Percentiles rank a stretch among this genome's conserved stretches.
phyloP scores from a whole-genome alignment of 2,329 filamentous ascomycete species.

The Alternaria sp. region DNA sequence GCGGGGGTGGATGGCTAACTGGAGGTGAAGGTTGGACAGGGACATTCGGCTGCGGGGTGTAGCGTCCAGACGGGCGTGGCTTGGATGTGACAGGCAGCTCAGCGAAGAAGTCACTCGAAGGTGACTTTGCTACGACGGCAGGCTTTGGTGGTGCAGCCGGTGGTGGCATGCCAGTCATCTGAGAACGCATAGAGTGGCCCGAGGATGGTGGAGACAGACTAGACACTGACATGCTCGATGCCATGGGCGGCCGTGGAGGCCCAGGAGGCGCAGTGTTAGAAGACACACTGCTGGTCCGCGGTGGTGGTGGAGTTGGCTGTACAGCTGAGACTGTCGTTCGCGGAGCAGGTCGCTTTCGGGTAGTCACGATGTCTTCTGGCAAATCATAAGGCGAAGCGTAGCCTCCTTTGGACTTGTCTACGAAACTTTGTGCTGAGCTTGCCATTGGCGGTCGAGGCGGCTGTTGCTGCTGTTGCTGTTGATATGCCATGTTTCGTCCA shows the following conservation, averaged over 20 bases:
- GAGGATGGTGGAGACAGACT: constrained; percentile 53
- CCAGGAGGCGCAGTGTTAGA: constrained; percentile 29
- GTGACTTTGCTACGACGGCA: constrained; percentile 36
- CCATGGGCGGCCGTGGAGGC: constrained; percentile 31
- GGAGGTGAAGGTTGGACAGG: constrained; percentile 39
- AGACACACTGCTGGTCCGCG: constrained; percentile 68
- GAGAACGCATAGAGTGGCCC: constrained; percentile 46
- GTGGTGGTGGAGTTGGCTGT: constrained; percentile 61
- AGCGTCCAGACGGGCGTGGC: constrained; percentile 50
- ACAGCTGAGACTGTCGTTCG: constrained; percentile 37
- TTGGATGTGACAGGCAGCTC: constrained; percentile 57
- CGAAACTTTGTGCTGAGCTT: constrained; percentile 75
- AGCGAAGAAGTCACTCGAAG: constrained; percentile 57
- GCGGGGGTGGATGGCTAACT: constrained; percentile 30
- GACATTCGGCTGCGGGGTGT: constrained; percentile 47
- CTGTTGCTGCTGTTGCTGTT: constrained; percentile 41
- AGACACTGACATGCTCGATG: constrained; percentile 44
- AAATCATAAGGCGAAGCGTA: constrained; percentile 96
- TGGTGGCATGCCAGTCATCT: constrained; percentile 41
- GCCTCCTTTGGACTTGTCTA: constrained; percentile 86
- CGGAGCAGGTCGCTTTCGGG: constrained; percentile 63
- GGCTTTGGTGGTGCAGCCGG: constrained; percentile 35
- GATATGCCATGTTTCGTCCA: constrained; percentile 37
- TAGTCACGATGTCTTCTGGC: constrained; percentile 84
- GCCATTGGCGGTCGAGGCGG: constrained; percentile 61